phyloP scores from a whole-genome alignment of 2,329 filamentous ascomycete genomes.

The Polytolypa hystricis region DNA sequence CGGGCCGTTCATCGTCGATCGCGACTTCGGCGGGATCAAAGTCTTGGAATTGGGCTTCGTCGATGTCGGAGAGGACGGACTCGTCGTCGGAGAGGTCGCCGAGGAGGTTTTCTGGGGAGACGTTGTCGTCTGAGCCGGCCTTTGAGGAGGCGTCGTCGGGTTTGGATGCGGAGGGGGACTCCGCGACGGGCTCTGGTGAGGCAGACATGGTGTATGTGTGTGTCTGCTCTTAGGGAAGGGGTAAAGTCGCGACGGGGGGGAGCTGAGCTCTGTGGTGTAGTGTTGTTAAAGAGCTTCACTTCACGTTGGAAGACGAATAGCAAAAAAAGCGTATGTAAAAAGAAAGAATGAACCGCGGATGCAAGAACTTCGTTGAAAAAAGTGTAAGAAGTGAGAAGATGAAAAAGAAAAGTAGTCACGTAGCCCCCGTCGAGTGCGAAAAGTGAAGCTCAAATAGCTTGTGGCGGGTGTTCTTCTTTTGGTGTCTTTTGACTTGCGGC shows the following conservation, averaged over 20 bases:
- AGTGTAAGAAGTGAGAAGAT: neutral
- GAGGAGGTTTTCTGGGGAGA: conserved; percentile 15
- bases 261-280: too few relatives aligned
- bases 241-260: too few relatives aligned
- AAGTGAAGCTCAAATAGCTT: too few relatives aligned
- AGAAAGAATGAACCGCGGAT: too few relatives aligned
- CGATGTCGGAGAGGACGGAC: conserved; percentile 52
- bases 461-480: neutral
- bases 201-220: conserved; percentile 26
- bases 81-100: conserved; percentile 47
- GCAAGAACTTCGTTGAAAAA: conserved; percentile 9
- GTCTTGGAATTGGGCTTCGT: conserved; percentile 54
- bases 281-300: too few relatives aligned
- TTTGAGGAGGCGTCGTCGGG: conserved; percentile 7
- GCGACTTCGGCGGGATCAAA: conserved; percentile 52
- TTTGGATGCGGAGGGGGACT: conserved; percentile 12
- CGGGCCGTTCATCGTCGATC: conserved; percentile 49
- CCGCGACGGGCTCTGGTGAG: conserved; percentile 22
- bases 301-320: too few relatives aligned
- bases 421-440: too few relatives aligned
- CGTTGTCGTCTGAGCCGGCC: conserved; percentile 12
- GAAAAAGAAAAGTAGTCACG: too few relatives aligned
- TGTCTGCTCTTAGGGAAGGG: too few relatives aligned
- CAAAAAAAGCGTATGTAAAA: too few relatives aligned
- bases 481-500: too few relatives aligned